Percentiles rank a stretch among this genome's conserved stretches.
Evolutionary conservation across 768 basidiomycete species (phyloP).

Genomic region (Phanerodontia chrysosporium): DNA sequence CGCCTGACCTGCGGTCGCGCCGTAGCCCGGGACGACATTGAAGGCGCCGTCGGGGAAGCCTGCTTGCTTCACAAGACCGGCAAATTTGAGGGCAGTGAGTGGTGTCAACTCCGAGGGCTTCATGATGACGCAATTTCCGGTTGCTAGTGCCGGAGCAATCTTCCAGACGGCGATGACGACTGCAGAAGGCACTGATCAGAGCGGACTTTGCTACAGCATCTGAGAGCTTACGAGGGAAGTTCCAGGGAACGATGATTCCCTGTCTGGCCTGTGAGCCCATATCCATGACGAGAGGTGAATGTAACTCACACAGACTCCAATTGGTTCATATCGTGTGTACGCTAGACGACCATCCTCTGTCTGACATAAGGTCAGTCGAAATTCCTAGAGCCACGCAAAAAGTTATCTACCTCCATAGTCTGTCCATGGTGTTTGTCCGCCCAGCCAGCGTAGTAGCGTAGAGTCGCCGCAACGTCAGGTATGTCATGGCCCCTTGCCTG

Average conservation of each 20-base stretch:
- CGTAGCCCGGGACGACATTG: constrained; percentile 73
- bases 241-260: constrained; percentile 60
- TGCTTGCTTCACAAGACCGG: constrained; percentile 56
- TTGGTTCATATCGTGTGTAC: constrained; percentile 67
- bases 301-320: constrained; percentile 42
- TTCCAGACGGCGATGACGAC: constrained; percentile 71
- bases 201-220: background rate
- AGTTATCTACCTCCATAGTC: constrained; percentile 16
- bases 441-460: constrained; percentile 54
- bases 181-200: constrained; percentile 13
- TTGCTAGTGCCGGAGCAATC: constrained; percentile 70
- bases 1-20: constrained; percentile 62
- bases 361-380: constrained; percentile 29
- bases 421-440: constrained; percentile 52
- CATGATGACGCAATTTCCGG: constrained; percentile 55
- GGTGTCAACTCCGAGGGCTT: constrained; percentile 53
- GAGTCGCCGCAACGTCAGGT: background rate
- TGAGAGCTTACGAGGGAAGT: constrained; percentile 45
- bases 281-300: background rate
- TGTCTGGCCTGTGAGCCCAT: background rate
- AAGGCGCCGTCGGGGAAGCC: constrained; percentile 76
- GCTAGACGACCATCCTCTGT: constrained; percentile 51
- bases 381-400: background rate
- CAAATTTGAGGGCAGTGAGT: constrained; percentile 51
- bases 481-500: too few relatives aligned